phyloP scores from a whole-genome alignment of 2,329 filamentous ascomycete species.

The Torrubiella hemipterigena region DNA sequence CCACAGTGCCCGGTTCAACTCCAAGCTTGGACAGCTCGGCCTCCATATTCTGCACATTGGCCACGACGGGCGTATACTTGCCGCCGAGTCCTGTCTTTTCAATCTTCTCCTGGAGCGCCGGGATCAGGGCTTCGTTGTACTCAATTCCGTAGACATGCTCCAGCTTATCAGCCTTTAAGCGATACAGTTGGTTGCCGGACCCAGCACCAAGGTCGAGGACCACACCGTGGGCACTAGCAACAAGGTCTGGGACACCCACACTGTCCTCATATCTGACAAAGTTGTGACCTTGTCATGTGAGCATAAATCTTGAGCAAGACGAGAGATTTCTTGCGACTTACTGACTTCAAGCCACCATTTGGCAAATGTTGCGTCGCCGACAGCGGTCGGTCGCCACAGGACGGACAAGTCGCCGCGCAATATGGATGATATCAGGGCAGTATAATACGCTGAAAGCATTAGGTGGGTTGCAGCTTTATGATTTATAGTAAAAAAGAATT shows the following conservation, averaged over 20 bases:
- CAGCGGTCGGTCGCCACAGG: not conserved
- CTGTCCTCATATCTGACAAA: conserved; percentile 1
- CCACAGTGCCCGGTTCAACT: conserved; percentile 20
- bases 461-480: not conserved
- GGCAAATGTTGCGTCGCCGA: not conserved
- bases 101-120: conserved; percentile 16
- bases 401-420: not conserved
- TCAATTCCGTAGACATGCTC: conserved; percentile 26
- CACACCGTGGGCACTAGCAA: conserved; percentile 1
- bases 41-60: conserved; percentile 23
- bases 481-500: not conserved
- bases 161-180: conserved; percentile 19
- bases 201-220: conserved; percentile 32
- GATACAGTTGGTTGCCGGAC: conserved; percentile 27
- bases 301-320: not conserved
- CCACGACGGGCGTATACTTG: conserved; percentile 24
- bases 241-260: not conserved
- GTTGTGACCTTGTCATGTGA: not conserved
- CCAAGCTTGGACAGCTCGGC: conserved; percentile 19
- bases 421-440: not conserved
- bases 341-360: not conserved
- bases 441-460: not conserved
- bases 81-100: conserved; percentile 14
- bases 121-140: conserved; percentile 21
- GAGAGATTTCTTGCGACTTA: not conserved